phyloP scores from a whole-genome alignment of 176 grass and related monocot genomes.

The Dendrocalamus sinicus region DNA sequence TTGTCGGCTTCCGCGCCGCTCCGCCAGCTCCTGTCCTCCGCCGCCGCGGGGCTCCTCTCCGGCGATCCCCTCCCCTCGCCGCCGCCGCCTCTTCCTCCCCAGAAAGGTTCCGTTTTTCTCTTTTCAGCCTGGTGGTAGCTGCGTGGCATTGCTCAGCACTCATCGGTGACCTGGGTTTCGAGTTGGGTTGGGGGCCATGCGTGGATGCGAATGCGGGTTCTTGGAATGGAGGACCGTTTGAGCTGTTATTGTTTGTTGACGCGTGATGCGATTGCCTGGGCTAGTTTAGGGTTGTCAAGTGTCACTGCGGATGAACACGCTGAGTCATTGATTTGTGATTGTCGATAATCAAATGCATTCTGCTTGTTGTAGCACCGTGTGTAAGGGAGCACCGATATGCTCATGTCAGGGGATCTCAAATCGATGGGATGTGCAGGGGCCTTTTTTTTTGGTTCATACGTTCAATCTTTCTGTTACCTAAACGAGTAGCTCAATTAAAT shows the following conservation, averaged over 20 bases:
- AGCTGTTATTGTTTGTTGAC: neutral
- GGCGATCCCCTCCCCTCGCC: conserved; percentile 15
- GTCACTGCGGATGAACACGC: too few species aligned
- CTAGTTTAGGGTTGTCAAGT: neutral
- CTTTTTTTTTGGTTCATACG: neutral
- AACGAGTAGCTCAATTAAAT: neutral
- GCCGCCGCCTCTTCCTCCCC: neutral
- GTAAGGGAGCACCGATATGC: too few species aligned
- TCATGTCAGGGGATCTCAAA: too few species aligned
- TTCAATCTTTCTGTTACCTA: neutral
- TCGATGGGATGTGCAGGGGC: neutral
- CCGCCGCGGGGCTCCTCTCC: conserved; percentile 22
- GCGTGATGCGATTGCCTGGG: neutral
- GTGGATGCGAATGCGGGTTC: neutral
- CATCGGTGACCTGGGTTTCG: neutral
- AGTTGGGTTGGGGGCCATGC: neutral
- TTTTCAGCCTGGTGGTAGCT: too few species aligned
- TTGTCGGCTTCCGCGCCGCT: conserved; percentile 13
- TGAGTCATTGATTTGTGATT: neutral
- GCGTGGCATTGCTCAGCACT: neutral
- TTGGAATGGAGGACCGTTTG: neutral
- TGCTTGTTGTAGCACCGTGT: neutral
- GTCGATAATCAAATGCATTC: neutral
- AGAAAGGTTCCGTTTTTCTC: neutral
- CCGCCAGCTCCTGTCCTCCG: conserved; percentile 20